phyloP scores from a whole-genome alignment of 169 alveolate genomes.

The Plasmodium adleri region DNA sequence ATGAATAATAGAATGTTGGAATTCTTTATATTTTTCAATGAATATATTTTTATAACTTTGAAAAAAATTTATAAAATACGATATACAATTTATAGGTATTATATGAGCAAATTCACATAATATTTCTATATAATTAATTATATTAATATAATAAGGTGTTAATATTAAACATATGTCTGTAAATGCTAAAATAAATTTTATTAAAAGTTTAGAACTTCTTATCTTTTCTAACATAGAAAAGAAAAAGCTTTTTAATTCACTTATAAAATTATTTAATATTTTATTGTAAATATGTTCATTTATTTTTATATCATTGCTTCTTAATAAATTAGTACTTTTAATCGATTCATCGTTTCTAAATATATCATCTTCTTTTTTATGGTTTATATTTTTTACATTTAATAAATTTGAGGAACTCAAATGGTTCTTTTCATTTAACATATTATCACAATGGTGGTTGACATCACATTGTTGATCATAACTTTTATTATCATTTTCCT shows the following conservation, averaged over 20 bases:
- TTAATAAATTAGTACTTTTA: background rate
- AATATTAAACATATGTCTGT: constrained; percentile 31
- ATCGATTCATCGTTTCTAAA: background rate
- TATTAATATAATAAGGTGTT: constrained; percentile 45
- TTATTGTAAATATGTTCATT: constrained; percentile 20
- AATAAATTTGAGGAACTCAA: background rate
- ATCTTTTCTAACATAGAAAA: constrained; percentile 29
- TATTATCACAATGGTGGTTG: too few relatives aligned
- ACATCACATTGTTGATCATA: background rate
- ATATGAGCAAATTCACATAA: constrained; percentile 31
- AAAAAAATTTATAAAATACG: constrained; percentile 10
- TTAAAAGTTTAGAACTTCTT: constrained; percentile 1
- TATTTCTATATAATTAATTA: constrained; percentile 31
- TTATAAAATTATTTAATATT: constrained; percentile 33
- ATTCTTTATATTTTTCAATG: constrained; percentile 49
- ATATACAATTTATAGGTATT: constrained; percentile 12
- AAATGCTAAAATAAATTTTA: constrained; percentile 1
- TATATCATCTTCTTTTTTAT: background rate
- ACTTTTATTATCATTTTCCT: background rate
- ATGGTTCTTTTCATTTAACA: too few relatives aligned
- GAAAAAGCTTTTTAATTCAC: constrained; percentile 39
- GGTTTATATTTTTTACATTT: background rate
- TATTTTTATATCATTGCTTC: constrained; percentile 1
- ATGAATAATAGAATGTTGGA: constrained; percentile 46
- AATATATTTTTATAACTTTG: constrained; percentile 30